phyloP scores from a whole-genome alignment of 352 stramenopile genomes.

The Elongisporangium prolatum region DNA sequence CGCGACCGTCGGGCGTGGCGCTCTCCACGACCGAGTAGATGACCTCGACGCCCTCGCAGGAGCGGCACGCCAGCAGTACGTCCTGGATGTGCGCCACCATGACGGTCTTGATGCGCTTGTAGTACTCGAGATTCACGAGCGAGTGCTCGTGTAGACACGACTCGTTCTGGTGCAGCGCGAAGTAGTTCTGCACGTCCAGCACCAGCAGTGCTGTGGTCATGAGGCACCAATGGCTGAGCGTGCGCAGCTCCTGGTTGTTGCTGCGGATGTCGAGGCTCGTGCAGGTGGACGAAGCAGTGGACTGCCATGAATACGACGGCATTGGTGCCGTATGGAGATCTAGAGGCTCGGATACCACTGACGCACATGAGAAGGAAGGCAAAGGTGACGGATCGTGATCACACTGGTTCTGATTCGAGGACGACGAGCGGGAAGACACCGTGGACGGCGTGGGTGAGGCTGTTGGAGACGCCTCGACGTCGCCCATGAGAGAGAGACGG shows the following conservation, averaged over 20 bases:
- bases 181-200: constrained; percentile 73
- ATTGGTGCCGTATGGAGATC: not conserved
- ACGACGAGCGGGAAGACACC: not conserved
- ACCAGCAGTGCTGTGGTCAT: constrained; percentile 65
- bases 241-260: constrained; percentile 11
- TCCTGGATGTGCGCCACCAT: constrained; percentile 58
- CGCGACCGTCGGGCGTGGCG: constrained; percentile 74
- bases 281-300: not conserved
- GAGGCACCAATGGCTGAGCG: constrained; percentile 43
- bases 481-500: constrained; percentile 22
- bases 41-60: constrained; percentile 65
- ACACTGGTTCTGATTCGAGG: constrained; percentile 8
- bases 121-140: constrained; percentile 22
- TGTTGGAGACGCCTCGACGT: constrained; percentile 1
- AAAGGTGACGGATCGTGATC: too few relatives aligned
- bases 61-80: constrained; percentile 44
- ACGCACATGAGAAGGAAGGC: not conserved
- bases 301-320: not conserved
- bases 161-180: constrained; percentile 28
- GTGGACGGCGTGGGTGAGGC: constrained; percentile 6
- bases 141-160: constrained; percentile 11
- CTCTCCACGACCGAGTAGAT: constrained; percentile 90
- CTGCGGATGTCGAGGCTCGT: not conserved
- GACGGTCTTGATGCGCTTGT: constrained; percentile 43
- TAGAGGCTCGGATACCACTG: not conserved